Evolutionary conservation across 768 basidiomycete species (phyloP).

Genomic region (Serpula lacrymans): DNA sequence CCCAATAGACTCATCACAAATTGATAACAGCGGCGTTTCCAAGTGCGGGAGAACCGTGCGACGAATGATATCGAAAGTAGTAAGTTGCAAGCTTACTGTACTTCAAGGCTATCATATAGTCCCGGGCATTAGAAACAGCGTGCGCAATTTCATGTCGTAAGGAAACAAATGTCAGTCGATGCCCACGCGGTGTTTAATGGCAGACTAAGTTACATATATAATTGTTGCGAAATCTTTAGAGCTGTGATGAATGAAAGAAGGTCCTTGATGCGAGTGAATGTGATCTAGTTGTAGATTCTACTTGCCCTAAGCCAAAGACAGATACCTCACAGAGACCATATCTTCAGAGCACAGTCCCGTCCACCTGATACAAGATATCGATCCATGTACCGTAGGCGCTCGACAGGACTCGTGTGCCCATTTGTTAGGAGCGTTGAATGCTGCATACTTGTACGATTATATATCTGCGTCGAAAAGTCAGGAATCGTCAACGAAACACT

Average conservation of each 20-base stretch:
- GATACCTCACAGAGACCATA: slow-evolving; percentile 81
- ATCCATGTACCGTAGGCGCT: slow-evolving; percentile 93
- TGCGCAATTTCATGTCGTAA: too few species aligned
- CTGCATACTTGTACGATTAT: slow-evolving; percentile 92
- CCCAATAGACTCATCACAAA: too few species aligned
- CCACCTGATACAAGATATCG: slow-evolving; percentile 90
- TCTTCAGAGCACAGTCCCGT: slow-evolving; percentile 81
- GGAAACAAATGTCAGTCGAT: too few species aligned
- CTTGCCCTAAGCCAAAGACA: not conserved
- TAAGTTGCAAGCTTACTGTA: too few species aligned
- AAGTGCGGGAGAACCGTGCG: too few species aligned
- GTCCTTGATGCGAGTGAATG: slow-evolving; percentile 4
- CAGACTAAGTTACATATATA: too few species aligned
- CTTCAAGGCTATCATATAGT: too few species aligned
- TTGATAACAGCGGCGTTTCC: too few species aligned
- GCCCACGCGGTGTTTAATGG: too few species aligned
- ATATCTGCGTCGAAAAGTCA: slow-evolving; percentile 53
- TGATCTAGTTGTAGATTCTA: slow-evolving; percentile 5
- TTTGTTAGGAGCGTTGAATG: slow-evolving; percentile 82
- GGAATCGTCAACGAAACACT: slow-evolving; percentile 4
- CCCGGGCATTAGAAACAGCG: too few species aligned
- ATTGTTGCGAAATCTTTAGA: not conserved
- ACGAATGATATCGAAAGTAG: too few species aligned
- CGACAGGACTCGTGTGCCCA: slow-evolving; percentile 89
- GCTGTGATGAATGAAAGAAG: slow-evolving; percentile 1